Conservation (phyloP, 108 stramenopile genomes). For the Cafeteria roenbergensis region DNA sequence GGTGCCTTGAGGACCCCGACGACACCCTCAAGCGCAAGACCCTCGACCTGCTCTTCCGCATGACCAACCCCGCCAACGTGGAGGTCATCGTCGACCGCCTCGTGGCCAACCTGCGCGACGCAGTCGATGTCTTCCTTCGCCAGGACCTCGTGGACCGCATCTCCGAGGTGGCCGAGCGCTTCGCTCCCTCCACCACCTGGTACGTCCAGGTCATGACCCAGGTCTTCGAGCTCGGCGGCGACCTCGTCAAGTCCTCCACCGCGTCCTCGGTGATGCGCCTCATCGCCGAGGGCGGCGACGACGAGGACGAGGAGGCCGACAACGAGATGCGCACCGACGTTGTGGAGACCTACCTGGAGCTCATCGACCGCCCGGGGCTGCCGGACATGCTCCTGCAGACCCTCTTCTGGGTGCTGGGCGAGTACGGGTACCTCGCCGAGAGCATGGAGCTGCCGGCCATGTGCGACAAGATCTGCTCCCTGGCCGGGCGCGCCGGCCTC, state of each 20-base stretch:
- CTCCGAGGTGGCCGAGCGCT: constrained; percentile 79
- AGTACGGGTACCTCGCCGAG: constrained; percentile 78
- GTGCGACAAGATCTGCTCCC: constrained; percentile 52
- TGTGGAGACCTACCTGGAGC: constrained; percentile 64
- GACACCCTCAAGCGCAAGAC: constrained; percentile 94
- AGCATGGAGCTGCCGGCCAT: constrained; percentile 50
- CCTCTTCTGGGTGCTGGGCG: constrained; percentile 92
- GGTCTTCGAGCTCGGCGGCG: constrained; percentile 81
- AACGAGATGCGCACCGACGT: constrained; percentile 73
- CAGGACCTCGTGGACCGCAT: constrained; percentile 75
- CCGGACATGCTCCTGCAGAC: constrained; percentile 72
- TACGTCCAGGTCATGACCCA: constrained; percentile 60
- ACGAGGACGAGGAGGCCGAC: constrained; percentile 65
- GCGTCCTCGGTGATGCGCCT: constrained; percentile 83
- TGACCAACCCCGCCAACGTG: constrained; percentile 96
- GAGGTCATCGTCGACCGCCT: constrained; percentile 88
- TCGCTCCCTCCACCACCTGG: constrained; percentile 90
- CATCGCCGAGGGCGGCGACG: constrained; percentile 84
- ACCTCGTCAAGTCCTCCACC: constrained; percentile 70
- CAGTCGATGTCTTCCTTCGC: constrained; percentile 74
- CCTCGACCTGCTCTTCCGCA: constrained; percentile 81
- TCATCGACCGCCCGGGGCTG: constrained; percentile 55
- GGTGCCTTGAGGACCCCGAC: constrained; percentile 93
- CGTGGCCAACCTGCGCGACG: constrained; percentile 59
- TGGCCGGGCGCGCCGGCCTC: constrained; percentile 28